phyloP scores from a whole-genome alignment of 257 asterid species.

The Parsonsia alboflavescens region DNA sequence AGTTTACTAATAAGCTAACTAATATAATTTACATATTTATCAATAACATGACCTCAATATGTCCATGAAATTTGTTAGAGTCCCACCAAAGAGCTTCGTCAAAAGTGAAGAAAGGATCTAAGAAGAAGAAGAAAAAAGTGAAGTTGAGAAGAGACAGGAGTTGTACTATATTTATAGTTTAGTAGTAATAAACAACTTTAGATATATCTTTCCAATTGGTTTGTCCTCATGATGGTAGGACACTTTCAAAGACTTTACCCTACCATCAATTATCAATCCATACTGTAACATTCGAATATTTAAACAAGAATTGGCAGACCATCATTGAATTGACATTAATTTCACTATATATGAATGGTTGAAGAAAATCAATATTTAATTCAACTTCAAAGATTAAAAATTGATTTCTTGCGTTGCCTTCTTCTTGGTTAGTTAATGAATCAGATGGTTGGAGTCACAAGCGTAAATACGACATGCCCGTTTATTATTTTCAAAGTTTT shows the following conservation, averaged over 20 bases:
- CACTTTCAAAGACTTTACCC: constrained; percentile 18
- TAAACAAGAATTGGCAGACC: background rate
- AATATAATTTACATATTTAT: too few species aligned
- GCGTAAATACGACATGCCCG: too few species aligned
- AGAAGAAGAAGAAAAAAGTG: background rate
- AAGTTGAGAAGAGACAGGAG: background rate
- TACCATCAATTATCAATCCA: constrained; percentile 6
- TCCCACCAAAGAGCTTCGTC: constrained; percentile 6
- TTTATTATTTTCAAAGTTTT: too few species aligned
- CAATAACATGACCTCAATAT: background rate
- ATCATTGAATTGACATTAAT: background rate
- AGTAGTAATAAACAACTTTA: constrained; percentile 10
- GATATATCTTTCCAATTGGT: constrained; percentile 15
- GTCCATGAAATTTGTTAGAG: background rate
- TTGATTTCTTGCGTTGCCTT: too few species aligned
- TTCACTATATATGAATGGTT: too few species aligned
- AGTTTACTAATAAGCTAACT: too few species aligned
- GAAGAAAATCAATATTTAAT: too few species aligned
- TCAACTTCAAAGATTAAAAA: too few species aligned
- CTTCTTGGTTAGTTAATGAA: too few species aligned
- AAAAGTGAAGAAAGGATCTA: constrained; percentile 9
- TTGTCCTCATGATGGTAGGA: constrained; percentile 18
- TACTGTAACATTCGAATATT: background rate
- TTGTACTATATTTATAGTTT: background rate
- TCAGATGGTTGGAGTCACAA: too few species aligned